Base-by-base conservation (phyloP, 2,329 filamentous ascomycete genomes). In the Cercospora sp. region DNA sequence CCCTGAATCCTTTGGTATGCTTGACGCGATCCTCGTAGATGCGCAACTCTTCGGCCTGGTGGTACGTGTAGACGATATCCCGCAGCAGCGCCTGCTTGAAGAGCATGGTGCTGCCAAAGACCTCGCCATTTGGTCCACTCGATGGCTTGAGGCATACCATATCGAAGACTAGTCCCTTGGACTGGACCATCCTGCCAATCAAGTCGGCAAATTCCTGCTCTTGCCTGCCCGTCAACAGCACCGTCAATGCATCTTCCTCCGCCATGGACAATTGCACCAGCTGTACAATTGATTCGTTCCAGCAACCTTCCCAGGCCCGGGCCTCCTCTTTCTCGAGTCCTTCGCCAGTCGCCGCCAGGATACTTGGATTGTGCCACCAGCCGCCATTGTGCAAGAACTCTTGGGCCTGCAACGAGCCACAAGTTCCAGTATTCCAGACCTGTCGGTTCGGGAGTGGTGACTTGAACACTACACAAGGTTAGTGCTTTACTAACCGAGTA, bases 321-420 rank as follows among this genome's bases (percentile, higher is more conserved):
- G 86, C 83, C 79, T 98, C 94, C 80, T 98, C 95, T 66, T 87
- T 87, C 62, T 92, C 92, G 5, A 90, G 78, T 16, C 95, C 95
- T 66, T 93, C 87, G 63, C 95, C 95, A 0, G 93, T 97, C 1
- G 94, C 90, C 10, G 90, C 88, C 26, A 99, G 88, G 70, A 99
- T 94, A 70, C 88, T 88, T 53, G 88, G 87, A 77, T 98, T 94
- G 80, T 99, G 95, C 95, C 95, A 99, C 95, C 95, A 99, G 36
- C 75, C 75, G 59, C 75, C 75, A 72, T 94, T 94, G 72, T 89
- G 83, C 74, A 98, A 92, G 63, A 87, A 85, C 72, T 96, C 91
- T 72, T 91, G 89, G 58, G 85, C 89, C 68, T 91, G 89, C 10
- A 99, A 84, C 68, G 89, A 86, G 59, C 93, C 92, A 60, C 96